Percentiles rank a stretch among this genome's conserved stretches.
Conservation (phyloP, 177 flowering plant species). For the Vitis hybrid region DNA sequence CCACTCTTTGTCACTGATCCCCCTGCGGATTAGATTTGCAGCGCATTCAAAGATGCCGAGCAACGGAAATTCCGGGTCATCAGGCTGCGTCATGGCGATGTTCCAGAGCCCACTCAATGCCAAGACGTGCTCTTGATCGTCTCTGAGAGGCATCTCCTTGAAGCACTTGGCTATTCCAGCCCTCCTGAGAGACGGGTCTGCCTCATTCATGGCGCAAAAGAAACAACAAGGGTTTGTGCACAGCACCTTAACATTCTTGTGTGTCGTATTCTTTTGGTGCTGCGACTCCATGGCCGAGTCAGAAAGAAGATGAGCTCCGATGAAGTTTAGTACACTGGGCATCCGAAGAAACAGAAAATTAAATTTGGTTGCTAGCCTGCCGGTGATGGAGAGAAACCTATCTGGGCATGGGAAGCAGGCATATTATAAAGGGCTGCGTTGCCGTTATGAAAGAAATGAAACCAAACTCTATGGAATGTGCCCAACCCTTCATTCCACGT, state of each 20-base stretch:
- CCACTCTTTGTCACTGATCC: conserved; percentile 49
- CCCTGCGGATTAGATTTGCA: conserved; percentile 47
- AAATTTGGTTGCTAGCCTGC: too few species aligned
- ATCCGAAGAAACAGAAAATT: too few species aligned
- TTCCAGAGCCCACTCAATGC: conserved; percentile 68
- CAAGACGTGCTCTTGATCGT: conserved; percentile 59
- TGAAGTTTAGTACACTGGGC: neutral
- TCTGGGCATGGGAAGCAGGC: too few species aligned
- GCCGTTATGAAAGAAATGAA: too few species aligned
- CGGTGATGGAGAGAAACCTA: too few species aligned
- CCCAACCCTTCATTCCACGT: too few species aligned
- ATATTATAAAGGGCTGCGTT: too few species aligned
- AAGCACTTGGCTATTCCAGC: conserved; percentile 42
- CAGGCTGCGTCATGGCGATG: conserved; percentile 75
- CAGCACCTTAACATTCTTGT: neutral
- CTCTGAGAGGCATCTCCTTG: conserved; percentile 40
- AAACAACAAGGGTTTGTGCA: conserved; percentile 55
- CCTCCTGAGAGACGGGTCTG: conserved; percentile 39
- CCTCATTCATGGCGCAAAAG: conserved; percentile 70
- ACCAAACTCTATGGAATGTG: too few species aligned
- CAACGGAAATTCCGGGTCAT: conserved; percentile 62
- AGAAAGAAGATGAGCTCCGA: neutral
- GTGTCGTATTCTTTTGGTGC: neutral
- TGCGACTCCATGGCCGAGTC: conserved; percentile 9
- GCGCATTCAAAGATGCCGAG: conserved; percentile 77